Evolutionary conservation across 192 early-diverging fungal species (phyloP).

Genomic region (Cetraspora pellucida): DNA sequence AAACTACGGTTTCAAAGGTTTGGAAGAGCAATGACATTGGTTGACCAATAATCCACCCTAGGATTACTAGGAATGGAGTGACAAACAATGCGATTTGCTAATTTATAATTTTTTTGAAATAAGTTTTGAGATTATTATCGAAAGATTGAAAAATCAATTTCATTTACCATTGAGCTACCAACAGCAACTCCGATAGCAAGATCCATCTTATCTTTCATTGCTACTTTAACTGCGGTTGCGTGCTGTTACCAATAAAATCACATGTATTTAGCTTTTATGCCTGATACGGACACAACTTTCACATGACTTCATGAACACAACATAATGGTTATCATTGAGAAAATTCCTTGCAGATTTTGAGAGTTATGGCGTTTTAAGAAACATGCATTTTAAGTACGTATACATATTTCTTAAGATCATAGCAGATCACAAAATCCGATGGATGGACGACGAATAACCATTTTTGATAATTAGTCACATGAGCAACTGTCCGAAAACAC

Average conservation of each 20-base stretch:
- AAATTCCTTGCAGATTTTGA: too few species aligned
- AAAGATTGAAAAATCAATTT: background rate
- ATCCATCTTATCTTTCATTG: slow-evolving; percentile 91
- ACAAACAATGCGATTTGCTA: slow-evolving; percentile 85
- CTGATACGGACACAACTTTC: background rate
- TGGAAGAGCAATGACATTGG: slow-evolving; percentile 85
- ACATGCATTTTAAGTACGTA: too few species aligned
- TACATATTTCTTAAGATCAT: too few species aligned
- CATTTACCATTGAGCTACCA: slow-evolving; percentile 69
- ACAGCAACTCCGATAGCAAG: slow-evolving; percentile 86
- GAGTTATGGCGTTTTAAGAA: too few species aligned
- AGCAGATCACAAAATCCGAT: too few species aligned
- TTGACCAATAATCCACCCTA: slow-evolving; percentile 82
- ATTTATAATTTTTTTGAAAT: background rate
- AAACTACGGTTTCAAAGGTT: slow-evolving; percentile 76
- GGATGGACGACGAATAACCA: too few species aligned
- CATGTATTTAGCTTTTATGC: background rate
- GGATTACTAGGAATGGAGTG: slow-evolving; percentile 66
- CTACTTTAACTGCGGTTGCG: slow-evolving; percentile 77
- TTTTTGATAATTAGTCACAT: too few species aligned
- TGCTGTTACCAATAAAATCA: slow-evolving; percentile 52
- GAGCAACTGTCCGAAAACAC: too few species aligned
- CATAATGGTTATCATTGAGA: too few species aligned
- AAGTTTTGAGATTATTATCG: background rate
- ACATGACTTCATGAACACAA: background rate